Conservation (phyloP, 352 stramenopile species). For the Phytopythium mirpurense region DNA sequence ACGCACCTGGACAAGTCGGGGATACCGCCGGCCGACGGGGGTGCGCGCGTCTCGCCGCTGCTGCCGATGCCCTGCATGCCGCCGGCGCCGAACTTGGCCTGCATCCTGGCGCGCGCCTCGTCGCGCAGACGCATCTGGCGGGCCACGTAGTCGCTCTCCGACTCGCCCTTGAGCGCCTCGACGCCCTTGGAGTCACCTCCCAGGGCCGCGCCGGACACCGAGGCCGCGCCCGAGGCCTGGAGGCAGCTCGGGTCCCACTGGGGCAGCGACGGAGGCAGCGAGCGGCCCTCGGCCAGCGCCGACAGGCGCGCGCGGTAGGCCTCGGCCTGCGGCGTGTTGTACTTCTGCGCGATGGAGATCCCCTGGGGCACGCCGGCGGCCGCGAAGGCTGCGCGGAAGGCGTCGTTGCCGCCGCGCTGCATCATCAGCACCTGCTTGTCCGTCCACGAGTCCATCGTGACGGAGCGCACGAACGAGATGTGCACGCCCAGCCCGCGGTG, state of each 20-base stretch:
- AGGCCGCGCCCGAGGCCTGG: slow-evolving; percentile 15
- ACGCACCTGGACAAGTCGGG: slow-evolving; percentile 41
- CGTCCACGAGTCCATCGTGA: slow-evolving; percentile 87
- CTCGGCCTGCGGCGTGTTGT: slow-evolving; percentile 80
- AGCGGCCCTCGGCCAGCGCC: slow-evolving; percentile 55
- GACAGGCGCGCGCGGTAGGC: slow-evolving; percentile 58
- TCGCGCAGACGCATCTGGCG: slow-evolving; percentile 68
- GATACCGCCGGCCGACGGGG: slow-evolving; percentile 27
- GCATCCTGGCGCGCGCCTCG: slow-evolving; percentile 73
- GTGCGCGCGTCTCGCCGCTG: slow-evolving; percentile 49
- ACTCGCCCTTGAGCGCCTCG: slow-evolving; percentile 78
- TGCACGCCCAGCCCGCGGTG: slow-evolving; percentile 91
- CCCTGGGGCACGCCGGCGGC: slow-evolving; percentile 57
- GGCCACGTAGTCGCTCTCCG: slow-evolving; percentile 70
- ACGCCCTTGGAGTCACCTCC: slow-evolving; percentile 57
- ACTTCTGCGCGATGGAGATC: slow-evolving; percentile 79
- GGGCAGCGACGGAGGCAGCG: slow-evolving; percentile 37
- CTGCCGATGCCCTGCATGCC: slow-evolving; percentile 81
- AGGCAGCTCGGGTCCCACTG: slow-evolving; percentile 54
- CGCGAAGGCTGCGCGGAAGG: slow-evolving; percentile 58
- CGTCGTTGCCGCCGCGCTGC: slow-evolving; percentile 73
- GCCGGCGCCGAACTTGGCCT: slow-evolving; percentile 68
- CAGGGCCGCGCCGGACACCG: slow-evolving; percentile 32
- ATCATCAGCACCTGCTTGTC: slow-evolving; percentile 85
- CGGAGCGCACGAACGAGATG: slow-evolving; percentile 90